A percentile compares a stretch with the other conserved stretches of the same genome.
These are phyloP conservation scores for Ophiocordyceps unilateralis DNA, from an alignment of 2,329 filamentous ascomycete genomes.

Conservation along the genomic window DNA sequence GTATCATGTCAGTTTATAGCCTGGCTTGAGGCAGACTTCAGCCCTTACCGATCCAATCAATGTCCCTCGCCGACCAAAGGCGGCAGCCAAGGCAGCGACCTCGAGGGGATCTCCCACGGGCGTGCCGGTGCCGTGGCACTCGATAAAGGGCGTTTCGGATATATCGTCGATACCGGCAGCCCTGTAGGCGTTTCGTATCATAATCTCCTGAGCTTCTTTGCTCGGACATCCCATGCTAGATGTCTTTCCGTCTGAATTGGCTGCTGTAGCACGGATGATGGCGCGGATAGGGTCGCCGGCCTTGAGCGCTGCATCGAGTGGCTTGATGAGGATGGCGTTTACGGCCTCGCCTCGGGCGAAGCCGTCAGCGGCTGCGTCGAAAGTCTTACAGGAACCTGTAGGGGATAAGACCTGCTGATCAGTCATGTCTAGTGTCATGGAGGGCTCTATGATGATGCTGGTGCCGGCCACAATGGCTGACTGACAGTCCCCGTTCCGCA, in stretches of 20 bases:
- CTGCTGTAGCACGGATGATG: slow-evolving; percentile 11
- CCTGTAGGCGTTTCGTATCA: slow-evolving; percentile 14
- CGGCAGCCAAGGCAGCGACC: slow-evolving; percentile 12
- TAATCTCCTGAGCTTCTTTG: slow-evolving; percentile 8
- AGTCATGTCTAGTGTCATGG: slow-evolving; percentile 2
- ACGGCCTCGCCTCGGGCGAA: slow-evolving; percentile 27
- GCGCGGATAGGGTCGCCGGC: slow-evolving; percentile 15
- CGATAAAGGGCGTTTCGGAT: slow-evolving; percentile 5
- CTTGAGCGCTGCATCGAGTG: slow-evolving; percentile 19
- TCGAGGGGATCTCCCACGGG: slow-evolving; percentile 21
- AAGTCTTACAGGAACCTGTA: slow-evolving; percentile 11
- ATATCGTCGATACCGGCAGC: slow-evolving; percentile 5
- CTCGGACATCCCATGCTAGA: slow-evolving; percentile 23
- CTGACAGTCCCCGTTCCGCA: neutral
- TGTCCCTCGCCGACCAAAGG: slow-evolving; percentile 9
- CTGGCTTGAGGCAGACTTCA: too few species aligned
- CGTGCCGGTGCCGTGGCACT: slow-evolving; percentile 18
- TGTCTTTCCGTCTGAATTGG: slow-evolving; percentile 20
- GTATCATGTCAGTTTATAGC: neutral
- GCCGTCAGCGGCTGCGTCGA: slow-evolving; percentile 17
- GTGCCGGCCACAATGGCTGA: slow-evolving; percentile 10
- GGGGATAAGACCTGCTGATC: slow-evolving; percentile 5
- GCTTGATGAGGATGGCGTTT: slow-evolving; percentile 18
- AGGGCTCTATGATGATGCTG: slow-evolving; percentile 7
- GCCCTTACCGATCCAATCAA: slow-evolving; percentile 4